Conservation (phyloP, 352 stramenopile species). For the Pythium dissotocum region DNA sequence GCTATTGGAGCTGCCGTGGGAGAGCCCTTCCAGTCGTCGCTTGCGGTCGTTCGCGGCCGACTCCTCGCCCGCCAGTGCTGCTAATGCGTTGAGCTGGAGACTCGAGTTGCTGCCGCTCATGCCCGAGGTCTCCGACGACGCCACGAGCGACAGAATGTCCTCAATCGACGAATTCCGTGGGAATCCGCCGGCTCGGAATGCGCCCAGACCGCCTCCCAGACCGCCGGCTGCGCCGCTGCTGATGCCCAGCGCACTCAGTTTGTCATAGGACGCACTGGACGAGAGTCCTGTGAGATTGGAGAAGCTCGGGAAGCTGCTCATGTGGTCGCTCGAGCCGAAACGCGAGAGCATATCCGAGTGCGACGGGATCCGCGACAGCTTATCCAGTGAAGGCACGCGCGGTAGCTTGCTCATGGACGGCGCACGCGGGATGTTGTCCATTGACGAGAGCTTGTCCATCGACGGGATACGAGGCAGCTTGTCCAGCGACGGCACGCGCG, state of each 20-base stretch:
- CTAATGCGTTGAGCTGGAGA: slow-evolving; percentile 67
- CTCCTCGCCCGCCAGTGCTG: slow-evolving; percentile 63
- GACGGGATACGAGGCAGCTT: slow-evolving; percentile 72
- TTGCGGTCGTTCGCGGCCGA: slow-evolving; percentile 65
- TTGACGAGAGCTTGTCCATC: slow-evolving; percentile 65
- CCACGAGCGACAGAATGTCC: slow-evolving; percentile 84
- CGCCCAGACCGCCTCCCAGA: slow-evolving; percentile 2
- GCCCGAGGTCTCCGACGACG: slow-evolving; percentile 62
- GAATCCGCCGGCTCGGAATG: slow-evolving; percentile 38
- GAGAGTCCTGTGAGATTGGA: slow-evolving; percentile 67
- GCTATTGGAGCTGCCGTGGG: slow-evolving; percentile 20
- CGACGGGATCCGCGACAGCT: slow-evolving; percentile 44
- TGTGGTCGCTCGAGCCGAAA: slow-evolving; percentile 62
- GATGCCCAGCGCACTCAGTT: slow-evolving; percentile 53
- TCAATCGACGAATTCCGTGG: slow-evolving; percentile 87
- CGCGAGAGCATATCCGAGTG: slow-evolving; percentile 75
- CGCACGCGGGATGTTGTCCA: slow-evolving; percentile 54
- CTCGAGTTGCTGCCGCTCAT: slow-evolving; percentile 53
- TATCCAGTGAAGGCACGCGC: slow-evolving; percentile 50
- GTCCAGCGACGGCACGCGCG: slow-evolving; percentile 54
- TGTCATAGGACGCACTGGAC: slow-evolving; percentile 74
- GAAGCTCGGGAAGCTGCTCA: slow-evolving; percentile 81
- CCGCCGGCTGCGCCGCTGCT: slow-evolving; percentile 6
- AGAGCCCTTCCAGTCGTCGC: slow-evolving; percentile 42
- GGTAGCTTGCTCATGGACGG: slow-evolving; percentile 73